Evolutionary conservation across 1,284 basidiomycete species (phyloP), one percentile per base, ranked within the genome.

Genomic region (Cystobasidiaceae sp.): DNA sequence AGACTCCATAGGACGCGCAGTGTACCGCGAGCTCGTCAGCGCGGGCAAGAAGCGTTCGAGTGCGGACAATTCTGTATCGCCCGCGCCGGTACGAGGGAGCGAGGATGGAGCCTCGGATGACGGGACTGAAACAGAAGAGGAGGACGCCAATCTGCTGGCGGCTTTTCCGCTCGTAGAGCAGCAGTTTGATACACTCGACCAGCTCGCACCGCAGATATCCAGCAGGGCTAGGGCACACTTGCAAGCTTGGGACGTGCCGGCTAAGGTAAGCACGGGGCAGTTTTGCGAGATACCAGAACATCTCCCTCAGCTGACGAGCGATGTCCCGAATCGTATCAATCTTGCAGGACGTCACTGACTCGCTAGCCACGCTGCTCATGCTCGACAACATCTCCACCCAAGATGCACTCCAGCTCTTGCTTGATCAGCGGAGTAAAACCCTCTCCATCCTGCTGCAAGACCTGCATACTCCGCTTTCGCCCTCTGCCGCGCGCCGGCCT

Each of bases 131-230:
- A 57, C 68, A 6, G 58, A 60, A 4, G 66, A 57, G 4, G 48
- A 54, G 7, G 50, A 56, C 15, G 45, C 43, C 8, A 43, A 43
- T 3, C 25, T 44, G 3, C 19, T 66, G 30, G 68, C 64, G 5
- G 56, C 66, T 15, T 74, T 74, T 51, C 72, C 72, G 3, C 67
- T 74, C 25, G 68, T 73, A n/a, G 70, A 69, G 39, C 67, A 67
- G 44, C 71, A 73, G 50, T 67, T 60, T 48, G 71, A 74, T 25
- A 57, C 52, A 9, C 50, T 74, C 21, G 56, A 61, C 1, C 34
- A 50, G n/a, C 48, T 74, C 17, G 48, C 62, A 1, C 59, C 66
- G 0, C 45, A 70, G 19, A 69, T 74, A 15, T 27, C 66, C 23
- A 48, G 65, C 30, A 34, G 70, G 9, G 71, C 72, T 3, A 56